Base-by-base conservation (phyloP, 1,139 yeast species). In the Yamadazyma conglobata region DNA sequence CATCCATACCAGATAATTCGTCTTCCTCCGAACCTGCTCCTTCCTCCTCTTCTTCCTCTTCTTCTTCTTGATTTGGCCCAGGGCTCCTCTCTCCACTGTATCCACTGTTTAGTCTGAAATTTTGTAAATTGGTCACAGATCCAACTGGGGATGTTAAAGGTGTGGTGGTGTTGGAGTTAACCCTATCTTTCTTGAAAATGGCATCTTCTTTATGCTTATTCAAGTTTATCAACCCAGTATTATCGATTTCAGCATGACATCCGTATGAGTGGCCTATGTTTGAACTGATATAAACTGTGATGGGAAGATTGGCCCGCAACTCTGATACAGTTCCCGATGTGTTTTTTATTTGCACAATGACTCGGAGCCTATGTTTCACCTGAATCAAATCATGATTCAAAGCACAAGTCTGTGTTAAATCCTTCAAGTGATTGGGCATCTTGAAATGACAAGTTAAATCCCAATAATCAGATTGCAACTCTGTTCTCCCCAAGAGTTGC, bases 281-380 rank as follows among this genome's bases (percentile, higher is more conserved):
- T 3, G 83, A 74, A 30, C 79, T 74, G 6, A 78, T 61, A 47
- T 77, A 82, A 6, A 82, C 51, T 22, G 60, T 64, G 2, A 82
- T 62, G 0, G 89, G 88, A 29, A 82, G 55, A 26, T 81, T 77
- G 3, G 88, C 85, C 27, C 86, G 59, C 18, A 81, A 56, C 53
- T 82, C 89, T 37, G 84, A 77, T 5, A 73, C 63, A 47, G 78
- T 84, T 2, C 86, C 85, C 38, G 71, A 77, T 2, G 73, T 62
- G 47, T 80, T 81, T 17, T 70, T 60, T 26, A 82, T 52, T 32
- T 73, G 73, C 15, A 81, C 68, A 3, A 67, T 66, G 13, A 80
- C 57, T 36, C 80, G 70, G 26, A 82, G 48, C 43, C 81, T 68
- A 51, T 82, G 89, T 35, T 76, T 70, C 5, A 79, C 81, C 36